phyloP scores from a whole-genome alignment of 306 rosid genomes.

The Trichosanthes cucumerina region DNA sequence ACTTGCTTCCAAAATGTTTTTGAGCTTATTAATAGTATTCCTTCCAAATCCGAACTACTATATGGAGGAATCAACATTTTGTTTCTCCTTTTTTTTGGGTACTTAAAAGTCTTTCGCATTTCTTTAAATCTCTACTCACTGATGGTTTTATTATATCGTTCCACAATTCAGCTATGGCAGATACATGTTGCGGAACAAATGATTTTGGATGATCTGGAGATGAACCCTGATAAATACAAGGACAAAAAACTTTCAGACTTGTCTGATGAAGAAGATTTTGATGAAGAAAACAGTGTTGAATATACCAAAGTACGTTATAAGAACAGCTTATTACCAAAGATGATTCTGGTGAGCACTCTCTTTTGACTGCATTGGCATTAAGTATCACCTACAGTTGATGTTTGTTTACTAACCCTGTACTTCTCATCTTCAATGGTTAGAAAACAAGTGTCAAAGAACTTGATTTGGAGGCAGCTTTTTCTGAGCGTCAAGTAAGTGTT shows the following conservation, averaged over 20 bases:
- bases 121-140: background rate
- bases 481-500: constrained; percentile 74
- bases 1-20: background rate
- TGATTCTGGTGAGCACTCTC: constrained; percentile 53
- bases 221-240: constrained; percentile 71
- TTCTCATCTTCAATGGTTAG: constrained; percentile 33
- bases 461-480: constrained; percentile 73
- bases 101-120: background rate
- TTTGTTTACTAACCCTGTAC: constrained; percentile 20
- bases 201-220: constrained; percentile 69
- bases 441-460: constrained; percentile 89
- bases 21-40: background rate
- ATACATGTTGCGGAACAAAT: constrained; percentile 83
- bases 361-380: background rate
- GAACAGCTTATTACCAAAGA: constrained; percentile 49
- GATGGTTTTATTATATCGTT: background rate
- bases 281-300: constrained; percentile 64
- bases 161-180: constrained; percentile 82
- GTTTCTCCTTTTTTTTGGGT: background rate
- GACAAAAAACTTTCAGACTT: constrained; percentile 64
- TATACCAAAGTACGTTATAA: constrained; percentile 58
- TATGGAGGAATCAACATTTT: background rate
- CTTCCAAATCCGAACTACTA: background rate
- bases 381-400: constrained; percentile 12
- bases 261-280: constrained; percentile 55